Percentiles rank a stretch among this genome's conserved stretches.
Conservation (phyloP, 2,329 filamentous ascomycete species). For the Exophiala bonariae region DNA sequence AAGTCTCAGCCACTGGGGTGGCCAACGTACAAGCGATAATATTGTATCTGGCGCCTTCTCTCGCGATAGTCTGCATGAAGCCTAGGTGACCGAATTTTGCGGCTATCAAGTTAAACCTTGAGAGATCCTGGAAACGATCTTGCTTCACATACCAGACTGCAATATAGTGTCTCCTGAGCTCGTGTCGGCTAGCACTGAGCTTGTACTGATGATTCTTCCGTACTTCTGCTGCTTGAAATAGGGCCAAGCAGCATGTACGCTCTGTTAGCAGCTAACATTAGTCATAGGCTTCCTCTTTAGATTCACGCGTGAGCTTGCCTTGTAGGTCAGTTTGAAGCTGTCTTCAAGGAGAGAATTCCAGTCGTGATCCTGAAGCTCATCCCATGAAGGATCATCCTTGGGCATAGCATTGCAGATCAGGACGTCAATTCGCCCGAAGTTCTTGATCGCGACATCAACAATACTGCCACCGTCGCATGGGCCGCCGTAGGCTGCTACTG, state of each 20-base stretch:
- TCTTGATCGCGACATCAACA: slow-evolving; percentile 60
- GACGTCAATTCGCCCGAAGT: slow-evolving; percentile 60
- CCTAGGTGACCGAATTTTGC: slow-evolving; percentile 3
- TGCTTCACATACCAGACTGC: neutral
- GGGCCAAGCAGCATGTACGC: neutral
- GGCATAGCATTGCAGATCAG: slow-evolving; percentile 32
- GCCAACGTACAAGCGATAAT: neutral
- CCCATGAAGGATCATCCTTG: neutral
- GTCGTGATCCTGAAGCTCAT: neutral
- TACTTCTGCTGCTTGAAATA: slow-evolving; percentile 7
- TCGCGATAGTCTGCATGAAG: slow-evolving; percentile 2
- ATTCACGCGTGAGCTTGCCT: neutral
- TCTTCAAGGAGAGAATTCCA: neutral
- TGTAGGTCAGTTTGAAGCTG: neutral
- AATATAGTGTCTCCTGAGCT: neutral
- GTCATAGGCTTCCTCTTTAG: neutral
- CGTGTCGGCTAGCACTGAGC: neutral
- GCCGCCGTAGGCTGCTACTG: neutral
- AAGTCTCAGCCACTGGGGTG: neutral
- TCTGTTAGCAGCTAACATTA: neutral
- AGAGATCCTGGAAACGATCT: neutral
- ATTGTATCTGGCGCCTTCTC: slow-evolving; percentile 10
- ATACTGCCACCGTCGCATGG: neutral
- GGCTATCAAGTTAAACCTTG: neutral
- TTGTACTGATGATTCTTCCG: slow-evolving; percentile 1